Conservation (phyloP, 2,329 filamentous ascomycete genomes). For the Ilyonectria mors-panacis region DNA sequence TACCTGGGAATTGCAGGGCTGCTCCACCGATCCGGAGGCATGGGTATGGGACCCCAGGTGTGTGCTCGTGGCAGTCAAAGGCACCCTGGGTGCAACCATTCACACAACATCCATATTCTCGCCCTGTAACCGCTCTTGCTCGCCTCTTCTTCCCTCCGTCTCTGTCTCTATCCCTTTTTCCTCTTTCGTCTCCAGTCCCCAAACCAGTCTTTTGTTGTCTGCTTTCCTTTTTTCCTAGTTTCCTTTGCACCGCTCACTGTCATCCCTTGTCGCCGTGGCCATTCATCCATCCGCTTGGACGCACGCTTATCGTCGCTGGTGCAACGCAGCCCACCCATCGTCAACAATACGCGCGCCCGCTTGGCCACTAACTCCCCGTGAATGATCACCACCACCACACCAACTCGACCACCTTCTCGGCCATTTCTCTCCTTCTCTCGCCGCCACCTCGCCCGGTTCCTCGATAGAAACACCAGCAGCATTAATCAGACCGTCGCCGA, state of each 20-base stretch:
- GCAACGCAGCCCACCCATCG: constrained; percentile 26
- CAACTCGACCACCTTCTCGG: constrained; percentile 24
- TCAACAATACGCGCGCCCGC: constrained; percentile 25
- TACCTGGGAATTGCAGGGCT: not conserved
- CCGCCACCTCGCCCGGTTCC: constrained; percentile 35
- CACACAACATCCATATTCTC: not conserved
- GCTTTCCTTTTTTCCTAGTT: constrained; percentile 1
- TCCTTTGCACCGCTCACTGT: not conserved
- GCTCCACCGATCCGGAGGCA: not conserved
- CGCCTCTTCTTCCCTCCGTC: constrained; percentile 2
- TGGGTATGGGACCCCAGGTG: not conserved
- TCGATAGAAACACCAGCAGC: constrained; percentile 3
- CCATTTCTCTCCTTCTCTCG: constrained; percentile 19
- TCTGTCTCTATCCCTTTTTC: not conserved
- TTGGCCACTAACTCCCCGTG: constrained; percentile 38
- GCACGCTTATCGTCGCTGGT: constrained; percentile 29
- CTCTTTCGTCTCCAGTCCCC: not conserved
- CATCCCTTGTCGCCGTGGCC: not conserved
- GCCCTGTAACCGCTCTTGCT: not conserved
- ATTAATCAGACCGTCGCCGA: not conserved
- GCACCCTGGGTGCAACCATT: constrained; percentile 3
- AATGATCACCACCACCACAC: constrained; percentile 37
- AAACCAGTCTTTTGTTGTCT: constrained; percentile 8
- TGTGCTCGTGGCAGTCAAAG: constrained; percentile 7
- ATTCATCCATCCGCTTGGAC: not conserved